A percentile compares a stretch with the other conserved stretches of the same genome.
phyloP scores from a whole-genome alignment of 768 basidiomycete species.

The Russula griseocarnosa region DNA sequence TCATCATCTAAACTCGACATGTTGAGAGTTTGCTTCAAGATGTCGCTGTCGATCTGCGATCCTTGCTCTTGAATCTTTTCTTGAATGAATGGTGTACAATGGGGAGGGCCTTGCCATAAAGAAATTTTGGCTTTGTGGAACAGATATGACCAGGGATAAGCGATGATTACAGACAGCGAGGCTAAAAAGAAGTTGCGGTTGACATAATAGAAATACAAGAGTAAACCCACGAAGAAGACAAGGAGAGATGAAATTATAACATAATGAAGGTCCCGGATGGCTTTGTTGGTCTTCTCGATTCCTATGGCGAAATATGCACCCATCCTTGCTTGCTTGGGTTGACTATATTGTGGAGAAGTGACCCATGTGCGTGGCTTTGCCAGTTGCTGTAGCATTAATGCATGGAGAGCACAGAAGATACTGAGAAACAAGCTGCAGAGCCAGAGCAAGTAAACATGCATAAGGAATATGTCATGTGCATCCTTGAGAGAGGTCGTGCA shows the following conservation, averaged over 20 bases:
- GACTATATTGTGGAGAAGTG: neutral
- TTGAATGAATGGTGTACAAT: no score
- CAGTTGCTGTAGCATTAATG: neutral
- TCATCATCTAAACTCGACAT: neutral
- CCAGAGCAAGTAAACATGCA: neutral
- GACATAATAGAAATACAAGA: neutral
- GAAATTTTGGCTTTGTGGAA: no score
- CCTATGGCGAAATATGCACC: neutral
- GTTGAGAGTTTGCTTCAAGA: neutral
- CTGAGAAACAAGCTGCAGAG: slow-evolving; percentile 3
- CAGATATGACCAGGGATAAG: no score
- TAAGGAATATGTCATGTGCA: no score
- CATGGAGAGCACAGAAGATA: neutral
- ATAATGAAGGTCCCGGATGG: neutral
- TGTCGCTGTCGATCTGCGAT: neutral
- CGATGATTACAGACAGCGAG: no score
- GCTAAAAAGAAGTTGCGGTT: no score
- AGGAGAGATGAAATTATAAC: neutral
- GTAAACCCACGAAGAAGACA: neutral
- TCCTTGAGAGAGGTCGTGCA: no score
- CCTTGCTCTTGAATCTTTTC: neutral
- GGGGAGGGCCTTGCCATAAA: no score
- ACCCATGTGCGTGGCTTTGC: neutral
- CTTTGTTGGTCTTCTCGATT: neutral
- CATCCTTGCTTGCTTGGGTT: slow-evolving; percentile 1